phyloP scores from a whole-genome alignment of 1,139 yeast species.

The Maudiozyma humilis region DNA sequence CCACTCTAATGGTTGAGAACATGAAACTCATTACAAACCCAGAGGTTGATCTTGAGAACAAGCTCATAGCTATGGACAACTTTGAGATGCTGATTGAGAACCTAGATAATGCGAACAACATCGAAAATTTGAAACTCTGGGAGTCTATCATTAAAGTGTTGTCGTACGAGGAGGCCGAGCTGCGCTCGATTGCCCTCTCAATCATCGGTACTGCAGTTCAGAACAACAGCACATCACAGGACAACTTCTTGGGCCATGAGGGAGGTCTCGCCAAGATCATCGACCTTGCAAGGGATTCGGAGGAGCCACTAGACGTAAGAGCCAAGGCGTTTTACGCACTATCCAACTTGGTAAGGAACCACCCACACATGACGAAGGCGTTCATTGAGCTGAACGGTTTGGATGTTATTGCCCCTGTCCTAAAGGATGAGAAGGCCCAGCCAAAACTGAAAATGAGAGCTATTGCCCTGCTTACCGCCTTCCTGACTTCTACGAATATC shows the following conservation, averaged over 20 bases:
- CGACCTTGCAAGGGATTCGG: constrained; percentile 31
- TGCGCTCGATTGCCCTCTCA: constrained; percentile 58
- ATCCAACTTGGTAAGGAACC: constrained; percentile 68
- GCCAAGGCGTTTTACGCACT: constrained; percentile 71
- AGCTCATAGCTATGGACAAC: constrained; percentile 75
- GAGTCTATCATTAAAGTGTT: constrained; percentile 50
- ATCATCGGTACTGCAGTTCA: constrained; percentile 89
- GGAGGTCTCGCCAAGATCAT: constrained; percentile 44
- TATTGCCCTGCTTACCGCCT: constrained; percentile 50
- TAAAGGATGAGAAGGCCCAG: constrained; percentile 17
- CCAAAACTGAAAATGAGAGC: constrained; percentile 45
- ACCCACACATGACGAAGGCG: constrained; percentile 43
- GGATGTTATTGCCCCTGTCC: constrained; percentile 35
- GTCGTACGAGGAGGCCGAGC: constrained; percentile 36
- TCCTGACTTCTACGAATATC: constrained; percentile 43
- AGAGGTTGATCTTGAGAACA: constrained; percentile 55
- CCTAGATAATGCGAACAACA: constrained; percentile 88
- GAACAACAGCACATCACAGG: constrained; percentile 71
- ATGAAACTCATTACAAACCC: constrained; percentile 54
- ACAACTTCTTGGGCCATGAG: constrained; percentile 47
- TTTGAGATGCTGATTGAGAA: constrained; percentile 92
- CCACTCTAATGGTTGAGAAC: constrained; percentile 72
- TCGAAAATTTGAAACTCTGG: constrained; percentile 81
- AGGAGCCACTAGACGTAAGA: constrained; percentile 36
- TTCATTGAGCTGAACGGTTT: constrained; percentile 63